phyloP scores from a whole-genome alignment of 495 filamentous ascomycete genomes.

The Penicillium riverlandense region DNA sequence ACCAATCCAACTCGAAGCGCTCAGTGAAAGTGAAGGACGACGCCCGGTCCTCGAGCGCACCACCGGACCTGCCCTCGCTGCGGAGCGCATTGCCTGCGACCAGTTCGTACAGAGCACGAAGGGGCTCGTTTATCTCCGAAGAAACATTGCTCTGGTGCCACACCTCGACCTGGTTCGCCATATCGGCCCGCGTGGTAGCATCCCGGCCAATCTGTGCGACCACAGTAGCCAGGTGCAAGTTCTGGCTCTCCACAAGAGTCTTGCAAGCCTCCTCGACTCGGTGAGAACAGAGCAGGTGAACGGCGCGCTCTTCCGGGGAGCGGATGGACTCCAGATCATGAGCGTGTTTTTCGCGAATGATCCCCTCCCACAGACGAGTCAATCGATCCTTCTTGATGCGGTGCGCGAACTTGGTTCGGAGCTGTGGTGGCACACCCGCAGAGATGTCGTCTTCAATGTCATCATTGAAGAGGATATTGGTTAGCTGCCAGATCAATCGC shows the following conservation, averaged over 20 bases:
- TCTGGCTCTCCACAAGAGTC: constrained; percentile 58
- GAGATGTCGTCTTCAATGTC: constrained; percentile 41
- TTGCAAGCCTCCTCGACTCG: constrained; percentile 75
- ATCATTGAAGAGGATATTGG: constrained; percentile 81
- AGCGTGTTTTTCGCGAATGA: constrained; percentile 42
- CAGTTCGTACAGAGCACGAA: constrained; percentile 84
- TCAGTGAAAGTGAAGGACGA: constrained; percentile 70
- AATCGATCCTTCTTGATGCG: constrained; percentile 50
- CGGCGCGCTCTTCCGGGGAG: constrained; percentile 72
- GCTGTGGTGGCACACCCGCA: constrained; percentile 31
- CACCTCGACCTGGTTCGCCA: constrained; percentile 68
- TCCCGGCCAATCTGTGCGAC: constrained; percentile 73
- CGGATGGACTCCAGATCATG: constrained; percentile 41
- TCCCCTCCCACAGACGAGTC: constrained; percentile 36
- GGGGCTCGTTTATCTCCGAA: constrained; percentile 77
- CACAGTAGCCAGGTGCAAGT: constrained; percentile 77
- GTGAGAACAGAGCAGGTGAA: constrained; percentile 70
- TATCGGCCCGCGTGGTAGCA: constrained; percentile 54
- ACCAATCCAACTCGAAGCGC: constrained; percentile 83
- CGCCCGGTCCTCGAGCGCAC: constrained; percentile 66
- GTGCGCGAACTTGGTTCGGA: constrained; percentile 33
- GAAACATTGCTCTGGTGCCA: constrained; percentile 77
- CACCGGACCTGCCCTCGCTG: constrained; percentile 60
- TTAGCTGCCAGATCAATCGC: constrained; percentile 47
- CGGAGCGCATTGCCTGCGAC: constrained; percentile 77